Evolutionary conservation across 2,329 filamentous ascomycete species (phyloP).

Genomic region (Periconia digitata): DNA sequence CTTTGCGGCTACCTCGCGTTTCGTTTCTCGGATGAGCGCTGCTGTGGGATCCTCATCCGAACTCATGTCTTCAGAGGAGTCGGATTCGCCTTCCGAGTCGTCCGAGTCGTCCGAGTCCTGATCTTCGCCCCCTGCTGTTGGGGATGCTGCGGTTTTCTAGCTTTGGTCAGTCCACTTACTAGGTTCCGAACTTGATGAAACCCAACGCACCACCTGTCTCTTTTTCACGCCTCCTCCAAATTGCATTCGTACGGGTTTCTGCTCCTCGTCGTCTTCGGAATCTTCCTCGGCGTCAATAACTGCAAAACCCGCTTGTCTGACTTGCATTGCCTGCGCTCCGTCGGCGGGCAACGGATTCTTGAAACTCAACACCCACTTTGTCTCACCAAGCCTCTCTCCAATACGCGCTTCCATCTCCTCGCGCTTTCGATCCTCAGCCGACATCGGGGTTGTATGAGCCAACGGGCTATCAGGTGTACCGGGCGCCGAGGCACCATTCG

Average conservation of each 20-base stretch:
- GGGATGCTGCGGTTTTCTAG: slow-evolving; percentile 23
- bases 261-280: slow-evolving; percentile 37
- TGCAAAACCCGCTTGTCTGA: slow-evolving; percentile 65
- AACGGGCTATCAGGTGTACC: slow-evolving; percentile 40
- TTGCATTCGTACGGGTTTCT: slow-evolving; percentile 45
- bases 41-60: slow-evolving; percentile 48
- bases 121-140: slow-evolving; percentile 6
- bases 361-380: slow-evolving; percentile 72
- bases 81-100: slow-evolving; percentile 26
- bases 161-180: slow-evolving; percentile 13
- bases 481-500: slow-evolving; percentile 41
- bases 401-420: slow-evolving; percentile 60
- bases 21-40: slow-evolving; percentile 49
- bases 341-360: slow-evolving; percentile 46
- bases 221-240: slow-evolving; percentile 54
- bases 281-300: slow-evolving; percentile 49
- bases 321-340: slow-evolving; percentile 43
- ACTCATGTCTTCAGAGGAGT: slow-evolving; percentile 40
- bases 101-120: slow-evolving; percentile 20
- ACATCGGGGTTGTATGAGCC: slow-evolving; percentile 63
- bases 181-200: slow-evolving; percentile 4
- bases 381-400: slow-evolving; percentile 66
- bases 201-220: slow-evolving; percentile 20
- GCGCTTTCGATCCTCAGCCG: slow-evolving; percentile 67
- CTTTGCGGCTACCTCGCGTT: slow-evolving; percentile 48